Evolutionary conservation across 164 flowering plant genomes (phyloP).

Genomic region (Cinnamomum micranthum): DNA sequence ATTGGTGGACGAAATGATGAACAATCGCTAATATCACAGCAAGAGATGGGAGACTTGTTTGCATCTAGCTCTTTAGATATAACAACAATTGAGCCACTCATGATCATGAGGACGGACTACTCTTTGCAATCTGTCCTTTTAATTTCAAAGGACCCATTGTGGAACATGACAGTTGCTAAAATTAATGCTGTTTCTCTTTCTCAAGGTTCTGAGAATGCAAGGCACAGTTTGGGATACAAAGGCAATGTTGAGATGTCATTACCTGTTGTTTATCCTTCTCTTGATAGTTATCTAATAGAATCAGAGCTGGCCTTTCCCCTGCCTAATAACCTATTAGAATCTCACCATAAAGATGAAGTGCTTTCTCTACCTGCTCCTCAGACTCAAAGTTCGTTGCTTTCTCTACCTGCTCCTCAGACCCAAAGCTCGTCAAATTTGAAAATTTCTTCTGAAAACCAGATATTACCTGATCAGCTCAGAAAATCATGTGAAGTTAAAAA

Average conservation of each 20-base stretch:
- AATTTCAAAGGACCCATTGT: slow-evolving; percentile 36
- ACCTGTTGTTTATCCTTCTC: slow-evolving; percentile 24
- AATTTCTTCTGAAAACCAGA: slow-evolving; percentile 4
- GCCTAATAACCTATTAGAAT: slow-evolving; percentile 5
- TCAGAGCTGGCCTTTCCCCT: slow-evolving; percentile 5
- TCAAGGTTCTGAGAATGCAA: slow-evolving; percentile 22
- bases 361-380: slow-evolving; percentile 23
- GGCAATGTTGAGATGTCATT: slow-evolving; percentile 29
- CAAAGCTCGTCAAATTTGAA: background rate
- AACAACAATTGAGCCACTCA: slow-evolving; percentile 26
- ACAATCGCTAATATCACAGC: slow-evolving; percentile 13
- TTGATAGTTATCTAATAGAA: too few species aligned
- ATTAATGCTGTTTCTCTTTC: slow-evolving; percentile 43
- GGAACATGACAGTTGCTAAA: slow-evolving; percentile 52
- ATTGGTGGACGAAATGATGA: slow-evolving; percentile 10
- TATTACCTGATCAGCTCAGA: background rate
- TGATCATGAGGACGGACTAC: slow-evolving; percentile 59
- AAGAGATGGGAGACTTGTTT: slow-evolving; percentile 23
- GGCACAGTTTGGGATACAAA: slow-evolving; percentile 18
- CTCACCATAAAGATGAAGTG: slow-evolving; percentile 9
- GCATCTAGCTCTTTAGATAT: slow-evolving; percentile 15
- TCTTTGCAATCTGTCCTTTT: slow-evolving; percentile 26
- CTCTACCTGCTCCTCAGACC: slow-evolving; percentile 12
- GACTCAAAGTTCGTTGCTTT: slow-evolving; percentile 1
- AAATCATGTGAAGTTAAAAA: slow-evolving; percentile 7